Percentiles rank a stretch among this genome's conserved stretches.
phyloP scores from a whole-genome alignment of 73 alveolate species.

The Breviolum minutum region DNA sequence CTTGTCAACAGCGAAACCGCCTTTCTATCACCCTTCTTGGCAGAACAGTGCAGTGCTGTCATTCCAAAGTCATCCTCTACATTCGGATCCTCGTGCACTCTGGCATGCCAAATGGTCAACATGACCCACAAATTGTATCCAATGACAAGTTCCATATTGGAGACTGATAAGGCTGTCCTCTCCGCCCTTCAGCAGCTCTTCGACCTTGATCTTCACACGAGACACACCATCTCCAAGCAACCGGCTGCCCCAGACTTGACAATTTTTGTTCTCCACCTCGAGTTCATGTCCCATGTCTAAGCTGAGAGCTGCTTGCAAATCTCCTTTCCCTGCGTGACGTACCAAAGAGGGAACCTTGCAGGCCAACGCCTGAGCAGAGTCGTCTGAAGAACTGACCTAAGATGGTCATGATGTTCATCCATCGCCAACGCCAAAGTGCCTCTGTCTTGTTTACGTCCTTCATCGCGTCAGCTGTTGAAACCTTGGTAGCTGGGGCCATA shows the following conservation, averaged over 20 bases:
- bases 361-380: slow-evolving; percentile 38
- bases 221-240: too few relatives aligned
- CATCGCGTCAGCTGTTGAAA: background rate
- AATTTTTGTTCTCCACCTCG: too few relatives aligned
- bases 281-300: background rate
- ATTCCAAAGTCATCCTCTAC: slow-evolving; percentile 70
- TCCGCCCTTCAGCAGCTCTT: slow-evolving; percentile 43
- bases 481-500: background rate
- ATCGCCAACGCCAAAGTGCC: background rate
- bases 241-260: too few relatives aligned
- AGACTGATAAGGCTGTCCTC: background rate
- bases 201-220: background rate
- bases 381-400: background rate
- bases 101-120: background rate
- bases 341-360: slow-evolving; percentile 74
- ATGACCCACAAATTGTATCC: background rate
- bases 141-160: background rate
- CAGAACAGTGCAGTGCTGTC: slow-evolving; percentile 69
- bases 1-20: background rate
- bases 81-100: slow-evolving; percentile 53
- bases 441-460: slow-evolving; percentile 27
- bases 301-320: slow-evolving; percentile 12
- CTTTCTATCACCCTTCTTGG: slow-evolving; percentile 78
- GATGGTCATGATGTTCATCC: background rate
- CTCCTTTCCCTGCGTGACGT: slow-evolving; percentile 61